A percentile compares a stretch with the other conserved stretches of the same genome.
Conservation (phyloP, 179 eudicot genomes). For the Amaranthus tricolor region DNA sequence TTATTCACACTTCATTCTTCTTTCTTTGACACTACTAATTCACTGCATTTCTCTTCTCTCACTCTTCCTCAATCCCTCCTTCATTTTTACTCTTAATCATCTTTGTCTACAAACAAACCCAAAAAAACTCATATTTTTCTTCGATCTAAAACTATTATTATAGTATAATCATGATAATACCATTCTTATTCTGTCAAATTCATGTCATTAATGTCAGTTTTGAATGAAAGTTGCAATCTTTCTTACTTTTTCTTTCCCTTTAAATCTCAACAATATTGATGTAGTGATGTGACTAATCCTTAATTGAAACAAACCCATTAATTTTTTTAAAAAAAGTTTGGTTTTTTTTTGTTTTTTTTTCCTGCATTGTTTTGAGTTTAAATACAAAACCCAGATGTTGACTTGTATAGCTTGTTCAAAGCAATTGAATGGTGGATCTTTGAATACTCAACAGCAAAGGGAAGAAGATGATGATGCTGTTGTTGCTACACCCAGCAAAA, state of each 20-base stretch:
- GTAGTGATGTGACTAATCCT: conserved; percentile 21
- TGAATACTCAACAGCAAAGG: conserved; percentile 30
- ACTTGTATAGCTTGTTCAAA: conserved; percentile 90
- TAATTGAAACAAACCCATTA: not conserved
- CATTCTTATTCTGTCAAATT: not conserved
- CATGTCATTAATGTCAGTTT: conserved; percentile 18
- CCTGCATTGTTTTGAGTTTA: not conserved
- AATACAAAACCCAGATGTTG: conserved; percentile 43
- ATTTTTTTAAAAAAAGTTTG: not conserved
- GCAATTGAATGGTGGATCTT: conserved; percentile 70
- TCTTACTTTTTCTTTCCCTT: not conserved
- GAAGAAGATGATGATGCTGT: conserved; percentile 41
- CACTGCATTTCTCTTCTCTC: not conserved
- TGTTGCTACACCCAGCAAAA: conserved; percentile 54
- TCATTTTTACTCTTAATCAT: not conserved
- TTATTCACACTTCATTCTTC: not conserved
- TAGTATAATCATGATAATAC: too few species aligned
- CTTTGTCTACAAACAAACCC: not conserved
- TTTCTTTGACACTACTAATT: not conserved
- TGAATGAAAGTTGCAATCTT: not conserved
- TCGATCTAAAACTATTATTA: not conserved
- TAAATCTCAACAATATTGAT: conserved; percentile 14
- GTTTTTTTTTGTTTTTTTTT: not conserved
- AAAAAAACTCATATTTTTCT: not conserved
- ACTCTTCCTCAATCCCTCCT: not conserved